Conservation (phyloP, 2,329 filamentous ascomycete genomes). For the Escovopsis weberi region DNA sequence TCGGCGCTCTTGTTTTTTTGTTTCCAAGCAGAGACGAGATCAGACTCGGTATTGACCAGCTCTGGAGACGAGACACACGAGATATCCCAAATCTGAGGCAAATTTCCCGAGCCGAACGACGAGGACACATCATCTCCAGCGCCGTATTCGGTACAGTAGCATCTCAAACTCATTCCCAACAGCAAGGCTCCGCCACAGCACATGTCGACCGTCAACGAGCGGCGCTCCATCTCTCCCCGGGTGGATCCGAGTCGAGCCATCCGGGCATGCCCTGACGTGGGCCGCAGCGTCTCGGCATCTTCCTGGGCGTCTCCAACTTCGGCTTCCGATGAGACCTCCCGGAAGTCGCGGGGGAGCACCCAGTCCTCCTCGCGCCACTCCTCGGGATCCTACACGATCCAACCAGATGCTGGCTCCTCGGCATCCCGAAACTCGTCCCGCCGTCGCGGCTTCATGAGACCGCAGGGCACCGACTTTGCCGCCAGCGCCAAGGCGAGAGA, state of each 20-base stretch:
- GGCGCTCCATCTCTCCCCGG: conserved; percentile 37
- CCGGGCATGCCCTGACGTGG: conserved; percentile 40
- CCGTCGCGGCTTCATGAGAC: conserved; percentile 73
- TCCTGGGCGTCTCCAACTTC: conserved; percentile 46
- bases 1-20: too few relatives aligned
- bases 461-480: conserved; percentile 77
- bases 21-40: too few relatives aligned
- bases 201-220: conserved; percentile 22
- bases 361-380: conserved; percentile 43
- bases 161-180: too few relatives aligned
- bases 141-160: too few relatives aligned
- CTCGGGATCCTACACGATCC: conserved; percentile 39
- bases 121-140: not conserved
- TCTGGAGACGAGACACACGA: too few relatives aligned
- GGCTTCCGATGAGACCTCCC: conserved; percentile 31
- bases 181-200: not conserved
- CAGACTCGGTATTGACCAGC: too few relatives aligned
- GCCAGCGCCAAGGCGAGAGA: conserved; percentile 80
- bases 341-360: conserved; percentile 42
- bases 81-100: too few relatives aligned
- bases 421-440: conserved; percentile 35
- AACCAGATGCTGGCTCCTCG: conserved; percentile 24
- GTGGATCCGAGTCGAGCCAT: conserved; percentile 48
- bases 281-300: conserved; percentile 49
- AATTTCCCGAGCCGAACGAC: too few relatives aligned